phyloP scores from a whole-genome alignment of 345 rosid genomes.

The Arabis alpina region DNA sequence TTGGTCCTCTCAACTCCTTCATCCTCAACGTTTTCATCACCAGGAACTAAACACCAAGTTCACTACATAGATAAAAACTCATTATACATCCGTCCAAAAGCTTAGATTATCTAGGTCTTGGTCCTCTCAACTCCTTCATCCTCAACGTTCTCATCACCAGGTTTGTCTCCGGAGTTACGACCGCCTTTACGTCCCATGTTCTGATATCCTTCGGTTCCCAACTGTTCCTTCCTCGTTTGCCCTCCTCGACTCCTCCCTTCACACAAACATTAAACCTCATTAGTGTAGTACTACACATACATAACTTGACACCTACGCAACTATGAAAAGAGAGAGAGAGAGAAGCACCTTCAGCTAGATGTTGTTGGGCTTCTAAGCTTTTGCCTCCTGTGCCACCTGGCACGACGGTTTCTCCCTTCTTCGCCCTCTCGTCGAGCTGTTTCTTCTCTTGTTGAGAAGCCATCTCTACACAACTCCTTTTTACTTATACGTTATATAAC shows the following conservation, averaged over 20 bases:
- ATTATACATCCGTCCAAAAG: no score
- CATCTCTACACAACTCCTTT: constrained; percentile 36
- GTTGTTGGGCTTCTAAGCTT: constrained; percentile 87
- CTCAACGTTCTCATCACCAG: constrained; percentile 43
- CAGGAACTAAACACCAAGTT: no score
- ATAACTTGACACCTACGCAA: not conserved
- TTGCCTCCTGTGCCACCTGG: constrained; percentile 92
- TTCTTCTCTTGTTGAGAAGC: constrained; percentile 54
- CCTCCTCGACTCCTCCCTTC: constrained; percentile 71
- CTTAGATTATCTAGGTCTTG: not conserved
- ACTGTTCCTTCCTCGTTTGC: constrained; percentile 59
- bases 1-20: constrained; percentile 53
- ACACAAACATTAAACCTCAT: not conserved
- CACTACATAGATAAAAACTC: no score
- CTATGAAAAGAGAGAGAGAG: not conserved
- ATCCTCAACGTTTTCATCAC: constrained; percentile 43
- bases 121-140: constrained; percentile 53
- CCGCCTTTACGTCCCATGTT: constrained; percentile 67
- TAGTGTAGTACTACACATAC: not conserved
- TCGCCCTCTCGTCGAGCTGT: constrained; percentile 71
- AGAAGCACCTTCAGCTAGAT: constrained; percentile 74
- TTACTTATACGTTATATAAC: not conserved
- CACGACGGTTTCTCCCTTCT: constrained; percentile 74
- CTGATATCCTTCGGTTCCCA: constrained; percentile 64
- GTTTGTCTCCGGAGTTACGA: constrained; percentile 46